phyloP scores from a whole-genome alignment of 2,329 filamentous ascomycete genomes.

The Ophiostoma quercus region DNA sequence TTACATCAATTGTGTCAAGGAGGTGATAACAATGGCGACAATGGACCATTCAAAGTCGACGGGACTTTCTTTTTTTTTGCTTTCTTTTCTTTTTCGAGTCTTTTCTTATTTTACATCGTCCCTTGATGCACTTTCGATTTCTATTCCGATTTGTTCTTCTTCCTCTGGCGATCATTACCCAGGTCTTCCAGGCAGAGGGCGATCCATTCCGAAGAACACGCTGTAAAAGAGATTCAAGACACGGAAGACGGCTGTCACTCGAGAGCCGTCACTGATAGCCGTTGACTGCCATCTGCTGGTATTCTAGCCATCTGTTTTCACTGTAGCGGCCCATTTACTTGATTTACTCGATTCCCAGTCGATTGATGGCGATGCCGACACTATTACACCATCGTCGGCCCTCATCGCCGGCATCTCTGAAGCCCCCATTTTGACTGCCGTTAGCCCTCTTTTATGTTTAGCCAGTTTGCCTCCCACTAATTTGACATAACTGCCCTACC shows the following conservation, averaged over 20 bases:
- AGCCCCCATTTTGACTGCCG: not conserved
- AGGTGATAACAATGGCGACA: not conserved
- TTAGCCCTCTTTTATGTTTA: not conserved
- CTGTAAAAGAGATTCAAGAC: not conserved
- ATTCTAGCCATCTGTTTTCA: slow-evolving; percentile 1
- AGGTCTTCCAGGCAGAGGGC: not conserved
- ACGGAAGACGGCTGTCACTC: not conserved
- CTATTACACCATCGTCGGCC: not conserved
- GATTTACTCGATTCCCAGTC: not conserved
- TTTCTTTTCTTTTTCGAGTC: not conserved
- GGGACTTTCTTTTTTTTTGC: not conserved
- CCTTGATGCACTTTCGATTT: too few relatives aligned
- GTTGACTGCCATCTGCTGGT: not conserved
- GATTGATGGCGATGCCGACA: not conserved
- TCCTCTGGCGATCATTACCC: not conserved
- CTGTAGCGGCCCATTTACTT: not conserved
- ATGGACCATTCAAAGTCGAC: not conserved
- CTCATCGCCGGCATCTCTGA: not conserved
- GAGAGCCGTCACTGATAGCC: not conserved
- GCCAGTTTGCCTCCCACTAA: not conserved
- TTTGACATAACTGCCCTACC: not conserved
- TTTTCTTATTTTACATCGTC: not conserved
- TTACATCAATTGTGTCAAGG: not conserved
- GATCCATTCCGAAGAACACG: not conserved
- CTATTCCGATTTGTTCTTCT: not conserved